Evolutionary conservation across 164 flowering plant genomes (phyloP), one percentile per base, ranked within the genome.

Genomic region (Nelumbo lutea): DNA sequence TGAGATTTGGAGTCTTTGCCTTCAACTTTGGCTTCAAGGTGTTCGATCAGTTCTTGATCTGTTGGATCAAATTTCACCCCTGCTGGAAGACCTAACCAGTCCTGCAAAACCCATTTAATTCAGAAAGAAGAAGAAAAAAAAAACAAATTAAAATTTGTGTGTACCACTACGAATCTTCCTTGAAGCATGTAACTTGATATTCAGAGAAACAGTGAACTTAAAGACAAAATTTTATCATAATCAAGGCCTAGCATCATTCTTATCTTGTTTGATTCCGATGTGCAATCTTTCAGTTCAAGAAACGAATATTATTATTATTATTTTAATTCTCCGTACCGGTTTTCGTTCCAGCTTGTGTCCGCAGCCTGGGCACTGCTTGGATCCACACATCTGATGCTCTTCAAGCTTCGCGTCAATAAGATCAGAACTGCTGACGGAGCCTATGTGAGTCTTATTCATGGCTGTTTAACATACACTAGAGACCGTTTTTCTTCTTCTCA

Each of bases 31-130:
- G 97, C 96, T 79, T 88, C 92, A 6, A 91, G 92, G 72, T 91
- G 97, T 65, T 91, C 96, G 68, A 91, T 89, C 80, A 91, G 81
- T 79, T 91, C 97, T 78, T 91, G 97, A 71, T 91, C 97, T 5
- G 97, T 90, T 59, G 97, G 97, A 74, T 91, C 97, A 78, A 91
- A 91, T 77, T 91, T 91, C 73, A 91, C 97, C 68, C 97, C 97
- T 48, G 97, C 97, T 71, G 97, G 97, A 73, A 91, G 83, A 76
- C 97, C 97, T 73, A 91, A 81, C 97, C 97, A 91, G 45, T 88
- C 93, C 97, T 91, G 78, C 74, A 71, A 53, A 66, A 1, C 62
- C n/a, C 50, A 70, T 13, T n/a, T 59, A 69, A 66, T 6, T 14
- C 44, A 72, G 42, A 40, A 45, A 15, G 2, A 4, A 63, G n/a